Conservation (phyloP, 352 stramenopile genomes). For the Globisporangium solare region DNA sequence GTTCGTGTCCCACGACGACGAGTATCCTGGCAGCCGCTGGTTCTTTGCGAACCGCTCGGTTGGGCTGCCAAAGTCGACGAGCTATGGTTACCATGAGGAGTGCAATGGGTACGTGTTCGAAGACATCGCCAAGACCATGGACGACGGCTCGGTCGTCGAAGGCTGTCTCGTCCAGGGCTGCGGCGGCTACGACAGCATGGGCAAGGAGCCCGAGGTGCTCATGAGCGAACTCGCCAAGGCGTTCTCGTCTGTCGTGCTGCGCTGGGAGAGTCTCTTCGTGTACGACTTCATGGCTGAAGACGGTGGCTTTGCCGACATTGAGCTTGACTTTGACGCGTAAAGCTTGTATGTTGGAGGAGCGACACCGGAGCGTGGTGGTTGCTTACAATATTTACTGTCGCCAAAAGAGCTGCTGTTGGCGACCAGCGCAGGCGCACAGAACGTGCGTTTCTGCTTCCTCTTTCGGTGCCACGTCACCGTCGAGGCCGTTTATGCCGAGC, state of each 20-base stretch:
- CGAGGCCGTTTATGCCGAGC: too few species aligned
- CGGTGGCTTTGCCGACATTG: constrained; percentile 33
- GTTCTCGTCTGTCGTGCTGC: constrained; percentile 62
- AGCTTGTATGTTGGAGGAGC: background rate
- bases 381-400: too few species aligned
- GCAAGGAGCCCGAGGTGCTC: constrained; percentile 30
- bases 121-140: constrained; percentile 29
- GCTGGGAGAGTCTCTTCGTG: constrained; percentile 68
- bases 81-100: constrained; percentile 50
- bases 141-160: constrained; percentile 33
- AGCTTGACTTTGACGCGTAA: constrained; percentile 25
- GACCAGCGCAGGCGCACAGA: too few species aligned
- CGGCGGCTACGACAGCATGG: constrained; percentile 49
- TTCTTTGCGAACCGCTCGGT: constrained; percentile 49
- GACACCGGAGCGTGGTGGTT: too few species aligned
- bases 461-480: too few species aligned
- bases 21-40: constrained; percentile 43
- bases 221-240: constrained; percentile 56
- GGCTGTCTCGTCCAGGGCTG: constrained; percentile 51
- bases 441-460: too few species aligned
- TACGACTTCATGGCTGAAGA: constrained; percentile 56
- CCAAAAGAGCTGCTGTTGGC: too few species aligned
- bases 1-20: constrained; percentile 38
- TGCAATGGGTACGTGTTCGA: constrained; percentile 71
- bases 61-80: constrained; percentile 28